Conservation (phyloP, 495 filamentous ascomycete species). For the Entonaema liquescens region DNA sequence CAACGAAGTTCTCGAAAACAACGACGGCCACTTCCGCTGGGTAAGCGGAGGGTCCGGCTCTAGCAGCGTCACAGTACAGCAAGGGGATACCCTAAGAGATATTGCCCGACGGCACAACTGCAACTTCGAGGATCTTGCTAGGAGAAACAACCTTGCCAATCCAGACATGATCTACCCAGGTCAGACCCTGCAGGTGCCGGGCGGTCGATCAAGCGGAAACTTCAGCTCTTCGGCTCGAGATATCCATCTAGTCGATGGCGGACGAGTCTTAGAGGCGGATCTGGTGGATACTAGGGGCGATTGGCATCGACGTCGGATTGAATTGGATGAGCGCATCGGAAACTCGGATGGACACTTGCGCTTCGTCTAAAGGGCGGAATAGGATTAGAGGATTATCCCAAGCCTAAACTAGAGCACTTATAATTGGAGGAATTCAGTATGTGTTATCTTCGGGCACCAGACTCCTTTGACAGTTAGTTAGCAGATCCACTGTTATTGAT, state of each 20-base stretch:
- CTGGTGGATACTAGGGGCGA: slow-evolving; percentile 43
- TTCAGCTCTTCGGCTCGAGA: slow-evolving; percentile 52
- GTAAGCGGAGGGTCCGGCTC: slow-evolving; percentile 11
- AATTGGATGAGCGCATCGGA: slow-evolving; percentile 54
- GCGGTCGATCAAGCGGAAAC: slow-evolving; percentile 52
- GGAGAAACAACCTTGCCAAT: slow-evolving; percentile 45
- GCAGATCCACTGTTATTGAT: neutral
- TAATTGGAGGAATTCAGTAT: neutral
- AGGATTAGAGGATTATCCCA: neutral
- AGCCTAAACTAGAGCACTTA: neutral
- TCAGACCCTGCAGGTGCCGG: slow-evolving; percentile 43
- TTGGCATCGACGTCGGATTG: slow-evolving; percentile 47
- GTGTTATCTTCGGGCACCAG: neutral
- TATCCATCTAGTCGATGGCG: slow-evolving; percentile 50
- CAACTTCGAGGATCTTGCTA: slow-evolving; percentile 45
- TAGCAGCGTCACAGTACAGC: slow-evolving; percentile 42
- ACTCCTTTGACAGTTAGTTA: neutral
- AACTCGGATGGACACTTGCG: slow-evolving; percentile 52
- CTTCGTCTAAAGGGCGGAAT: slow-evolving; percentile 3
- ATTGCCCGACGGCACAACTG: slow-evolving; percentile 40
- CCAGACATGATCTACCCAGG: slow-evolving; percentile 52
- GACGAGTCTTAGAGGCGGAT: slow-evolving; percentile 53
- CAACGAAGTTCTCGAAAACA: slow-evolving; percentile 47
- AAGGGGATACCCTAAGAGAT: slow-evolving; percentile 47
- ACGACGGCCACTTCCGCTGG: slow-evolving; percentile 49